These are phyloP conservation scores for Serendipita sp. DNA, from an alignment of 768 basidiomycete species.

Conservation along the genomic window DNA sequence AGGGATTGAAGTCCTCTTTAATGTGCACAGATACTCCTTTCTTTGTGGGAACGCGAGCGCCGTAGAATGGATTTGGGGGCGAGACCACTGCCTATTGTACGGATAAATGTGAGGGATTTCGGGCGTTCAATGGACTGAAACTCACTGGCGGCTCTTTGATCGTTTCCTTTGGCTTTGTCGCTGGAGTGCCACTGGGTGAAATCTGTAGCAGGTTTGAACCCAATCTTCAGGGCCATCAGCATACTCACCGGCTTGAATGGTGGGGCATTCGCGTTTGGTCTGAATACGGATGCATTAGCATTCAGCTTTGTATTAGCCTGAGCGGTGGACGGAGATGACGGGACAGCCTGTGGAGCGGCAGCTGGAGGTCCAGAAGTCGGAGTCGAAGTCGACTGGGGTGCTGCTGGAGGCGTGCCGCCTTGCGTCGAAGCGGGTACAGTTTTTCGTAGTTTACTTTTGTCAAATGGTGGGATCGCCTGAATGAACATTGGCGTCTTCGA, in stretches of 20 bases:
- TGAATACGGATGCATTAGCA: constrained; percentile 80
- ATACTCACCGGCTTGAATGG: constrained; percentile 46
- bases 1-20: constrained; percentile 96
- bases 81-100: constrained; percentile 13
- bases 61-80: constrained; percentile 76
- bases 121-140: neutral
- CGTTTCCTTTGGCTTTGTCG: constrained; percentile 43
- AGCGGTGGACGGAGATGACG: constrained; percentile 36
- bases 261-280: constrained; percentile 67
- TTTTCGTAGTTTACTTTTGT: constrained; percentile 30
- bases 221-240: neutral
- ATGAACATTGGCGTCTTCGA: constrained; percentile 52
- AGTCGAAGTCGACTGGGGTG: constrained; percentile 6
- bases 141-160: constrained; percentile 36
- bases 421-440: neutral
- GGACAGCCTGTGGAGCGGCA: neutral
- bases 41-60: constrained; percentile 50
- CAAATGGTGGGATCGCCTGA: constrained; percentile 82
- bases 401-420: constrained; percentile 4
- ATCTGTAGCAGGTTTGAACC: neutral
- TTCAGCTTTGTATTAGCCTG: constrained; percentile 46
- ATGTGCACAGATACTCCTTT: constrained; percentile 61
- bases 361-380: constrained; percentile 1
- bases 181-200: constrained; percentile 24
- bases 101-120: neutral